Evolutionary conservation across 2,329 filamentous ascomycete genomes (phyloP), one percentile per base, ranked within the genome.

Genomic region (Geosmithia putterillii): DNA sequence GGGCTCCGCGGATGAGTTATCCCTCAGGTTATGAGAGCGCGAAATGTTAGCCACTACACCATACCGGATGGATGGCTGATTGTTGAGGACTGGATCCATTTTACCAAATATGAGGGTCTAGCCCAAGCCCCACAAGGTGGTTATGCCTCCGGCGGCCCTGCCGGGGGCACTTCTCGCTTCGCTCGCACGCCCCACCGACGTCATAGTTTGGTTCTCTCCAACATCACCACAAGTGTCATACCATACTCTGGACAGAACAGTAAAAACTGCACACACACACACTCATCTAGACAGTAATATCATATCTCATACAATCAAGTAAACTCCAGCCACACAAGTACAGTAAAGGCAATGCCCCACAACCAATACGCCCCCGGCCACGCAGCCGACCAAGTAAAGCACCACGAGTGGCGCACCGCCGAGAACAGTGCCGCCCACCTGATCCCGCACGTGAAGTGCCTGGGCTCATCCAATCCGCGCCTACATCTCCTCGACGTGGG

Each of bases 401-500:
- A 60, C 42, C 57, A 60, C 23, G 57, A 59, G 46, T 59, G 55
- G 49, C 64, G 69, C 17, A 71, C 65, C 1, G 66, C 60, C 4
- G 59, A 67, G 22, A 61, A 62, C 22, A 65, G 63, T 44, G 68
- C 67, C 4, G 52, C 54, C n/a, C 63, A 68, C 50, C 54, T 72
- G 1, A 44, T 71, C 1, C 63, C 65, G 1, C 53, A 63, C 42
- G 57, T 73, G 35, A 42, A 51, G 18, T 25, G 48, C 15, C 45
- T 50, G 15, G 51, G 23, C 1, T 42, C 42, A 10, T 40, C 42
- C 1, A 60, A 63, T n/a, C 53, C 59, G 6, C 48, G 55, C 0
- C 53, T 66, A 39, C 54, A 51, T 23, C 54, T 73, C 19, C 60
- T 73, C 34, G 70, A 73, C 42, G 60, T 71, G 9, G 70, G 70